phyloP scores from a whole-genome alignment of 306 rosid species.

The Ormosia semicastrata region DNA sequence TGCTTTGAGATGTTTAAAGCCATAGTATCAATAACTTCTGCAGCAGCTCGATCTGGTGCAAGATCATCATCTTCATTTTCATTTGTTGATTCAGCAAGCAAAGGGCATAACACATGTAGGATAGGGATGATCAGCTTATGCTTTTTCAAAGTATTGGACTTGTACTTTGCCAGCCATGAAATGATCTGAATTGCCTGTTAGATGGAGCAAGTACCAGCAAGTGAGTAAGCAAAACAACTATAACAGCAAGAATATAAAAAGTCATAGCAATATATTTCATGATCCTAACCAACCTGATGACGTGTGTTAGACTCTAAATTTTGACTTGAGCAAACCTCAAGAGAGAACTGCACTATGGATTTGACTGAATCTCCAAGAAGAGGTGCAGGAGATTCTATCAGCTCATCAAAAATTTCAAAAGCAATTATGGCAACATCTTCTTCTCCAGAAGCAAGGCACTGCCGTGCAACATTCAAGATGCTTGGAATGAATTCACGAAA shows the following conservation, averaged over 20 bases:
- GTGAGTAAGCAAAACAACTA: conserved; percentile 17
- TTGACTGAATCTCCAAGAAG: conserved; percentile 97
- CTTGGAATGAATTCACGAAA: conserved; percentile 97
- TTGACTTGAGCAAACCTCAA: conserved; percentile 97
- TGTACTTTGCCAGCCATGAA: conserved; percentile 97
- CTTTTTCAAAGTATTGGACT: conserved; percentile 77
- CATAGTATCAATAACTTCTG: conserved; percentile 97
- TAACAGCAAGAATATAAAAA: conserved; percentile 9
- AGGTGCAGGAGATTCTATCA: conserved; percentile 99
- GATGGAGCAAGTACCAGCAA: conserved; percentile 27
- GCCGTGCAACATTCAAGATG: conserved; percentile 91
- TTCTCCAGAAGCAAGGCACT: conserved; percentile 95
- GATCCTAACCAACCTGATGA: conserved; percentile 75
- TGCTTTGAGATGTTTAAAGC: conserved; percentile 88
- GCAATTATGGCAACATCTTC: conserved; percentile 96
- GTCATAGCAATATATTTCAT: background rate
- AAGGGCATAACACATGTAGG: conserved; percentile 87
- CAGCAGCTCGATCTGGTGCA: conserved; percentile 97
- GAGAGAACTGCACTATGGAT: conserved; percentile 96
- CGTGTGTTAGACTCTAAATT: conserved; percentile 92
- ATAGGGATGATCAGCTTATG: conserved; percentile 87
- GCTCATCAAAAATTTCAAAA: conserved; percentile 95
- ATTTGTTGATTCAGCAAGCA: conserved; percentile 85
- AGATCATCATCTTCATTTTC: conserved; percentile 91
- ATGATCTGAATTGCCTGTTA: conserved; percentile 91